Conservation (phyloP, 495 filamentous ascomycete genomes). For the Daldinia caldariorum region DNA sequence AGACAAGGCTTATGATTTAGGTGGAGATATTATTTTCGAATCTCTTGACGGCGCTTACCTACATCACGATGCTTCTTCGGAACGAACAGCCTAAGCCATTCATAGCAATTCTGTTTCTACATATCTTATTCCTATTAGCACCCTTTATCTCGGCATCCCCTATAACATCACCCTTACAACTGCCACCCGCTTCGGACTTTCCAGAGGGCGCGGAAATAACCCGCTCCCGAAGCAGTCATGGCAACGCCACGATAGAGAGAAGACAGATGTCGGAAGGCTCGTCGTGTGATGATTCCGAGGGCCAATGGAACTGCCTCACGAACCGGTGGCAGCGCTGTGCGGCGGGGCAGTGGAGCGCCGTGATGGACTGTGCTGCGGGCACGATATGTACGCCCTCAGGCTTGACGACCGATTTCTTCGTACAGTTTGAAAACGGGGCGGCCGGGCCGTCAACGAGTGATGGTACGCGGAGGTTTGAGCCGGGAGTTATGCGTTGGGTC, state of each 20-base stretch:
- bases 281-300: constrained; percentile 46
- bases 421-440: constrained; percentile 34
- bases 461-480: not conserved
- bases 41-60: not conserved
- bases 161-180: not conserved
- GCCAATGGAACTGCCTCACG: constrained; percentile 55
- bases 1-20: not conserved
- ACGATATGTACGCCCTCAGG: constrained; percentile 49
- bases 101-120: not conserved
- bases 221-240: not conserved
- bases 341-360: constrained; percentile 48
- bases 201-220: not conserved
- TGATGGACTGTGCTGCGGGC: constrained; percentile 46
- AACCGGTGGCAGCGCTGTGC: constrained; percentile 53
- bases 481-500: not conserved
- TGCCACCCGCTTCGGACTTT: not conserved
- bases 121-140: not conserved
- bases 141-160: constrained; percentile 2
- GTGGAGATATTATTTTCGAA: not conserved
- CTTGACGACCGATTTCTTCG: constrained; percentile 46
- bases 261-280: constrained; percentile 33
- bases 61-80: constrained; percentile 6
- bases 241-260: not conserved
- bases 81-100: not conserved
- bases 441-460: constrained; percentile 25